Conservation (phyloP, 345 rosid species). For the Salix suchowensis region DNA sequence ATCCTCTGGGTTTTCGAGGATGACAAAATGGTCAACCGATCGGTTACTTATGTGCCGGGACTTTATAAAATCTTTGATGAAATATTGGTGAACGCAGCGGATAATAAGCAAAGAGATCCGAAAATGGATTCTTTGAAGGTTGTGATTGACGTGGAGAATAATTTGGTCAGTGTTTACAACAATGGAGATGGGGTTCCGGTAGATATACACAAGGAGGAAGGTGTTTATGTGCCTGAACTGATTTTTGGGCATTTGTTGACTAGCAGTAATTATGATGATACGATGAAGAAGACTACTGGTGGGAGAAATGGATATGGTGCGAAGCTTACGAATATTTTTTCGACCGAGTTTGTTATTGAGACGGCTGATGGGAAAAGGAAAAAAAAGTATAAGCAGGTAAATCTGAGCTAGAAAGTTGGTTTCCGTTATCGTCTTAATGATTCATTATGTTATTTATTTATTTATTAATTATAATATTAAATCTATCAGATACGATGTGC, state of each 20-base stretch:
- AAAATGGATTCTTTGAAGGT: slow-evolving; percentile 74
- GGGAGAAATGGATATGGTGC: slow-evolving; percentile 97
- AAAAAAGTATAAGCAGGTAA: slow-evolving; percentile 86
- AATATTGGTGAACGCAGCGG: slow-evolving; percentile 93
- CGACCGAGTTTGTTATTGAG: slow-evolving; percentile 77
- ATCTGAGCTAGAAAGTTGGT: neutral
- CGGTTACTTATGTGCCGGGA: slow-evolving; percentile 79
- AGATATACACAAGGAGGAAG: slow-evolving; percentile 90
- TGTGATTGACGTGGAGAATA: slow-evolving; percentile 63
- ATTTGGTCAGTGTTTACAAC: slow-evolving; percentile 72
- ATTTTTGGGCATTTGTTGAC: slow-evolving; percentile 91
- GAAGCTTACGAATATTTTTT: slow-evolving; percentile 87
- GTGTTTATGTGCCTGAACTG: slow-evolving; percentile 86
- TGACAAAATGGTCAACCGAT: slow-evolving; percentile 63
- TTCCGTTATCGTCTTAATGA: neutral
- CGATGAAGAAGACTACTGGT: slow-evolving; percentile 86
- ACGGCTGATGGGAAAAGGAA: slow-evolving; percentile 81
- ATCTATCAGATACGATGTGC: neutral
- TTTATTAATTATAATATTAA: neutral
- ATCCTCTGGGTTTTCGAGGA: slow-evolving; percentile 78
- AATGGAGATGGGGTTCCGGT: slow-evolving; percentile 94
- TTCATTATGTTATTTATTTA: neutral
- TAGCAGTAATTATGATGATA: slow-evolving; percentile 83
- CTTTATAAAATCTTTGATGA: slow-evolving; percentile 97
- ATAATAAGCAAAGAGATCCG: slow-evolving; percentile 88